phyloP scores from a whole-genome alignment of 805 yeast genomes.

The Candida maesae region DNA sequence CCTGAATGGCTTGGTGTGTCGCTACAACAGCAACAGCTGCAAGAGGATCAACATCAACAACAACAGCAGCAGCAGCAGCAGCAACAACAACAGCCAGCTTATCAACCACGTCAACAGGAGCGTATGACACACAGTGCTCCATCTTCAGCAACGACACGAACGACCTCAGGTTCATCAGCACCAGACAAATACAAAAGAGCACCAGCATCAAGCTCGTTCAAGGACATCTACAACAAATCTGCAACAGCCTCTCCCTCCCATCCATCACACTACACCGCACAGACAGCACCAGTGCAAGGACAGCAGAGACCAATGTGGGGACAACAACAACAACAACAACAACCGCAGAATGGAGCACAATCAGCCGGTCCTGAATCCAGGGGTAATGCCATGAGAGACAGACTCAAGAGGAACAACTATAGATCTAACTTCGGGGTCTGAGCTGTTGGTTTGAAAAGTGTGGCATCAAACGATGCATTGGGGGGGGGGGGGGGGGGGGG shows the following conservation, averaged over 20 bases:
- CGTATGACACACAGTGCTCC: constrained; percentile 5
- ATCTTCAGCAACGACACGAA: constrained; percentile 1
- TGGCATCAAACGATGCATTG: no score
- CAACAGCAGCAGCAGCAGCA: constrained; percentile 5
- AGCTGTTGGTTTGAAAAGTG: not conserved
- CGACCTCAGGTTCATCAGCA: constrained; percentile 1
- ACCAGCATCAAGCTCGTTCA: constrained; percentile 17
- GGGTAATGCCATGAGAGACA: constrained; percentile 19
- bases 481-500: no score
- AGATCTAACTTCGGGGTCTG: constrained; percentile 20
- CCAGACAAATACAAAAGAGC: constrained; percentile 11
- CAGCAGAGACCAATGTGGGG: constrained; percentile 10
- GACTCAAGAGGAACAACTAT: constrained; percentile 25
- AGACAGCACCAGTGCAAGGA: constrained; percentile 5
- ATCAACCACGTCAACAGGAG: constrained; percentile 3
- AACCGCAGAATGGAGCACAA: not conserved
- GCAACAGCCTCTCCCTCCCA: constrained; percentile 2
- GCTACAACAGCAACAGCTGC: constrained; percentile 12
- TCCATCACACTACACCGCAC: constrained; percentile 3
- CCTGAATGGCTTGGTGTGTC: constrained; percentile 28
- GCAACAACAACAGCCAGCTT: constrained; percentile 4
- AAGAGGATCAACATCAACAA: constrained; percentile 3
- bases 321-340: no score
- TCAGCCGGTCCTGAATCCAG: not conserved
- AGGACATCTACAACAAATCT: constrained; percentile 16